Evolutionary conservation across 1,284 basidiomycete species (phyloP), one percentile per base, ranked within the genome.

Genomic region (Amylostereum chailletii): DNA sequence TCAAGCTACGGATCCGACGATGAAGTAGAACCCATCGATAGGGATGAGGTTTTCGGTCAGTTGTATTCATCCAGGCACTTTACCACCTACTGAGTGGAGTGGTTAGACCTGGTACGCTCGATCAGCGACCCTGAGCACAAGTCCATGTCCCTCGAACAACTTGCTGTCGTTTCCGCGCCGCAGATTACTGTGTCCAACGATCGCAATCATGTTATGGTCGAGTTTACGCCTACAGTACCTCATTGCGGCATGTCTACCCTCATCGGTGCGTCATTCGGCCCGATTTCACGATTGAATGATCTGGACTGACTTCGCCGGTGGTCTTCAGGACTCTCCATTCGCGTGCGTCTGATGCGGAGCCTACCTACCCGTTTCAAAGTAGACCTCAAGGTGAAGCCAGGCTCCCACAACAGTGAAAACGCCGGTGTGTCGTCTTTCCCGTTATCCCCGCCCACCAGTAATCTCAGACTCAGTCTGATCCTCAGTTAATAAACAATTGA

Each of bases 101-200:
- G 7, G 4, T 7, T 55, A 94, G 92, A 98, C 57, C 80, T 99
- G 8, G 86, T 99, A 47, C 80, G 94, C 45, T 87, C 84, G 2
- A 96, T 99, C 50, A 89, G 89, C 46, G 96, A 99, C 61, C 96
- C 96, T 1, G 96, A 99, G 65, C 94, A 99, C 66, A 92, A 94
- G n/a, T 85, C 83, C 59, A 75, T 87, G 55, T 90, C 88, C n/a
- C 79, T 99, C 34, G 96, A 99, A 64, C 91, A 98, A 62, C 85
- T 99, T 9, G 87, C 91, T 19, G 95, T 99, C 31, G 94, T 99
- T 37, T 94, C 92, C 42, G 81, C 84, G 3, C 81, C 88, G 9
- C 94, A 99, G 61, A 87, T 98, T 53, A 75, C 75, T 34, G 77
- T 98, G 38, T 71, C 73, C 4, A 65, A 78, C 50, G 45, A 53